Evolutionary conservation across 2,329 filamentous ascomycete genomes (phyloP).

Genomic region (Fusarium sp.): DNA sequence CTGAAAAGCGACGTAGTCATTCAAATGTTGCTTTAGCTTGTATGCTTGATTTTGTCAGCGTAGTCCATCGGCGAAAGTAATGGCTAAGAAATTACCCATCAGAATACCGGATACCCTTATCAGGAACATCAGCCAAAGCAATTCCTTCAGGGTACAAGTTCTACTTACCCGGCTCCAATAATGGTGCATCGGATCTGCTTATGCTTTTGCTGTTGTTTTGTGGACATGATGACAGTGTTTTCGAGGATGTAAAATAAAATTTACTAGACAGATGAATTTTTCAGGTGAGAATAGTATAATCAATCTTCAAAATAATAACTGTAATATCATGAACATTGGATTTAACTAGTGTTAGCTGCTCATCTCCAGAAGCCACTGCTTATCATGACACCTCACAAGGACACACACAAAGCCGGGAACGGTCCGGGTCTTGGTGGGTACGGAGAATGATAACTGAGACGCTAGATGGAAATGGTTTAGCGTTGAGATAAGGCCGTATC

Average conservation of each 20-base stretch:
- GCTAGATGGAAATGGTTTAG: not conserved
- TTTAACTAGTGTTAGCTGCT: no score
- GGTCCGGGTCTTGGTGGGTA: not conserved
- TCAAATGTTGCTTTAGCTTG: slow-evolving; percentile 24
- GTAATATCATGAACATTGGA: no score
- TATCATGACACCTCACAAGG: not conserved
- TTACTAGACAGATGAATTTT: no score
- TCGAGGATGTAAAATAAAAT: not conserved
- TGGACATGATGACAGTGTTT: not conserved
- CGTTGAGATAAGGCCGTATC: not conserved
- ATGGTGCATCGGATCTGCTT: not conserved
- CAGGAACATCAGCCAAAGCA: rapidly evolving
- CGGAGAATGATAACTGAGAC: not conserved
- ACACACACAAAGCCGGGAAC: not conserved
- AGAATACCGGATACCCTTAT: not conserved
- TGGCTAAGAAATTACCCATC: not conserved
- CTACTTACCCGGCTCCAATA: not conserved
- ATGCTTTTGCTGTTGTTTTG: not conserved
- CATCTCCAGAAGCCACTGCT: not conserved
- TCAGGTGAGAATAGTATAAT: not conserved
- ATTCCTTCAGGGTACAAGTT: rapidly evolving
- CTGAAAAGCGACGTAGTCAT: slow-evolving; percentile 10
- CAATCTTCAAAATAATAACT: rapidly evolving
- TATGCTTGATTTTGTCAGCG: slow-evolving; percentile 42
- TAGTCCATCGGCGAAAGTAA: rapidly evolving